Evolutionary conservation across 2,329 filamentous ascomycete species (phyloP).

Genomic region (Fusarium sp.): DNA sequence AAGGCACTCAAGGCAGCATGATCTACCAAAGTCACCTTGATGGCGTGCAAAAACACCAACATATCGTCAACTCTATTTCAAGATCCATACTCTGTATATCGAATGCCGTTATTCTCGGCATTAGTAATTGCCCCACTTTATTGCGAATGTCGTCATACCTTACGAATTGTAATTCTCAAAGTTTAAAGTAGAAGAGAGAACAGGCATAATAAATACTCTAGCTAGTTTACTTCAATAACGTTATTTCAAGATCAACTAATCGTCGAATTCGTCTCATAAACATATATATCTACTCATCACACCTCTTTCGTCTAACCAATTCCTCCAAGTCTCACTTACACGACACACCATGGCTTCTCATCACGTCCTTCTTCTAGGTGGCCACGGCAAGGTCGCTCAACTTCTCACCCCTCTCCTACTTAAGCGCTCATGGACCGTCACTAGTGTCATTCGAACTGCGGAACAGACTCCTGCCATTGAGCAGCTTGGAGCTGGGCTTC

Average conservation of each 20-base stretch:
- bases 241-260: not conserved
- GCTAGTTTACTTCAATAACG: not conserved
- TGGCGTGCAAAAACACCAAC: slow-evolving; percentile 10
- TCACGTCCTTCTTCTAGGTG: slow-evolving; percentile 80
- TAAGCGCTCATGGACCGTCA: slow-evolving; percentile 79
- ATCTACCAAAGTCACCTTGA: slow-evolving; percentile 8
- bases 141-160: slow-evolving; percentile 38
- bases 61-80: not conserved
- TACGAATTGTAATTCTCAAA: slow-evolving; percentile 2
- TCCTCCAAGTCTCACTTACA: not conserved
- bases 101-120: slow-evolving; percentile 23
- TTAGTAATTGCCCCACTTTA: slow-evolving; percentile 39
- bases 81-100: not conserved
- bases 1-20: not conserved
- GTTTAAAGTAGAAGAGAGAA: not conserved
- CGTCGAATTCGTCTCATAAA: not conserved
- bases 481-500: slow-evolving; percentile 67
- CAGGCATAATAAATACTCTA: slow-evolving; percentile 14
- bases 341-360: slow-evolving; percentile 50
- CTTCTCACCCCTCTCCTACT: slow-evolving; percentile 82
- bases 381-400: slow-evolving; percentile 83
- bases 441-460: slow-evolving; percentile 80
- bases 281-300: not conserved
- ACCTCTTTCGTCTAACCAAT: not conserved
- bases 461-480: slow-evolving; percentile 75